Evolutionary conservation across 805 yeast genomes (phyloP).

Genomic region (Spathaspora passalidarum): DNA sequence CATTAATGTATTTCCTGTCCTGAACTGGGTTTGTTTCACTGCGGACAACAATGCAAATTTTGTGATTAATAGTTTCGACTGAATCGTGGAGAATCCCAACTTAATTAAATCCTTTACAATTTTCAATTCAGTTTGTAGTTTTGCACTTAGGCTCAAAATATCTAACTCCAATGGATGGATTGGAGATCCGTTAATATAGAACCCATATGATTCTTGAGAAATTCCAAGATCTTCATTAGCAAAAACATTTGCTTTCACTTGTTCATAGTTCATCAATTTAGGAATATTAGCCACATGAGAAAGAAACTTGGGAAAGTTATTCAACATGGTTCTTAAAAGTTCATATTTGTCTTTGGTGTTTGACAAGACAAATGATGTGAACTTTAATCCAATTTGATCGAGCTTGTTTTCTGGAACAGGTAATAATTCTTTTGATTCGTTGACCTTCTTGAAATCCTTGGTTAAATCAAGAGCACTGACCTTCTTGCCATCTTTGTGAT

Average conservation of each 20-base stretch:
- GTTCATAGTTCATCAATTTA: conserved; percentile 12
- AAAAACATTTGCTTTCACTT: conserved; percentile 22
- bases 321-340: conserved; percentile 36
- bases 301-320: conserved; percentile 57
- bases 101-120: conserved; percentile 20
- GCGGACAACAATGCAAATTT: conserved; percentile 42
- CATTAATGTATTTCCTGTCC: conserved; percentile 29
- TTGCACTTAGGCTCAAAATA: conserved; percentile 41
- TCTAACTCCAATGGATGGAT: conserved; percentile 45
- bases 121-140: conserved; percentile 23
- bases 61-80: conserved; percentile 29
- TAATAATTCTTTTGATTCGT: conserved; percentile 19
- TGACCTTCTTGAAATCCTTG: conserved; percentile 15
- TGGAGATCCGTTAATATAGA: conserved; percentile 71
- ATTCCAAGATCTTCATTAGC: conserved; percentile 37
- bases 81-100: conserved; percentile 28
- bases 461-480: conserved; percentile 7
- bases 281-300: conserved; percentile 24
- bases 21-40: conserved; percentile 33
- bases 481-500: conserved; percentile 18
- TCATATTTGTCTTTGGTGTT: conserved; percentile 23
- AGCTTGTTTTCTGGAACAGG: conserved; percentile 30
- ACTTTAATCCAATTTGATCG: conserved; percentile 35
- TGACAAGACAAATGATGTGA: conserved; percentile 36
- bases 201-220: conserved; percentile 40